Conservation (phyloP, 768 basidiomycete genomes). For the Mycena capillaripes region DNA sequence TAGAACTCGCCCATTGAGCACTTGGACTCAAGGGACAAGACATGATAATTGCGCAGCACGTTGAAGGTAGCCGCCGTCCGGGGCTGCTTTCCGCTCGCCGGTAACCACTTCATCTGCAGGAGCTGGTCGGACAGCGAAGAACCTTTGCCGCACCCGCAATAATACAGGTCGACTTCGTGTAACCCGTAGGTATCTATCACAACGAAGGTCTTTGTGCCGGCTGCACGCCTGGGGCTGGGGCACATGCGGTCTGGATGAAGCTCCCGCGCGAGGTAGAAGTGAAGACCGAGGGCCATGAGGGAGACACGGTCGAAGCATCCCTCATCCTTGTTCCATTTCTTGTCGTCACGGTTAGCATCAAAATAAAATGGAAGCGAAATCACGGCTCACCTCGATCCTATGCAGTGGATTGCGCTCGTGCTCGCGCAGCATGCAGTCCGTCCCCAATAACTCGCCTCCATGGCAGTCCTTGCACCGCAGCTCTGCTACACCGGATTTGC, state of each 20-base stretch:
- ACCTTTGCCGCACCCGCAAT: constrained; percentile 9
- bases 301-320: not conserved
- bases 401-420: constrained; percentile 34
- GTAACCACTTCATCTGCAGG: constrained; percentile 6
- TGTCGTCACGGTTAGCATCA: not conserved
- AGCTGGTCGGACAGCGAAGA: not conserved
- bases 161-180: not conserved
- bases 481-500: not conserved
- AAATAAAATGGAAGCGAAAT: not conserved
- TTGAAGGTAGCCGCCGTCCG: constrained; percentile 15
- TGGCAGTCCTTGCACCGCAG: constrained; percentile 33
- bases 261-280: not conserved
- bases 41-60: not conserved
- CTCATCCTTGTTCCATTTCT: not conserved
- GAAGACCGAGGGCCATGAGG: not conserved
- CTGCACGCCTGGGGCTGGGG: not conserved
- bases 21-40: constrained; percentile 5
- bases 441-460: constrained; percentile 10
- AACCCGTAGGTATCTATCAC: constrained; percentile 9
- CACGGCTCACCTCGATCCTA: constrained; percentile 24
- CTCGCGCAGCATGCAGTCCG: constrained; percentile 16
- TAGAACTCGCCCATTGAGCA: constrained; percentile 22
- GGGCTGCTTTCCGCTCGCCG: not conserved
- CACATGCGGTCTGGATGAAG: not conserved
- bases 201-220: not conserved